Evolutionary conservation across 139 green algal genomes (phyloP), one percentile per base, ranked within the genome.

Genomic region (Coccomyxa sp.): DNA sequence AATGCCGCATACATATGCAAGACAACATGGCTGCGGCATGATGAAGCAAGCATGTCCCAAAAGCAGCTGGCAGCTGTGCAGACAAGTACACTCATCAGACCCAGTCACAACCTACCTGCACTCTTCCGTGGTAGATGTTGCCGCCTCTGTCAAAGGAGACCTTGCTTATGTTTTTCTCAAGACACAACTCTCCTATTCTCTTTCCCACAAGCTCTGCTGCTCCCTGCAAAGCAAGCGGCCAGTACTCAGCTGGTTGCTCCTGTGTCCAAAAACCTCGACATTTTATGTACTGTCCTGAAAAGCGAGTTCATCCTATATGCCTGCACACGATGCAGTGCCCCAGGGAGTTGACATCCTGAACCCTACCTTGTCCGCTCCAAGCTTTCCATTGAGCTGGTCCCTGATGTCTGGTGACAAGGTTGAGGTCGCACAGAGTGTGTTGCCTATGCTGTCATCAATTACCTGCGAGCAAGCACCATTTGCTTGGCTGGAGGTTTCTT

Each of bases 101-200:
- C n/a, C n/a, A n/a, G n/a, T n/a, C n/a, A n/a, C 36, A 22, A 4
- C 83, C 27, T 39, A 92, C 91, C 91, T 95, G 70, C 8, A 99
- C 86, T 29, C 96, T 86, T 58, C 96, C 96, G 80, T 99, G 95
- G 89, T 99, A 99, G 8, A 90, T 76, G 82, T 95, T 97, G 79
- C 96, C 96, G 3, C 93, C 95, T 9, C 96, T 84, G 89, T 99
- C 96, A 84, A 98, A 99, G 37, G 70, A 88, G 0, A 97, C 93
- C 83, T 92, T 93, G n/a, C 84, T 83, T 76, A 99, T 95, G 85
- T 91, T 91, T 76, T 92, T 89, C 12, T 88, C 87, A 76, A 90
- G 81, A 82, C 91, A 96, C 64, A 93, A 64, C 86, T 98, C 92
- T 34, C 94, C 96, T 41, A 99, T 88, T 80, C 92, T 89, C 85